Base-by-base conservation (phyloP, 331 rosid genomes). In the Erythrophleum ivorense region DNA sequence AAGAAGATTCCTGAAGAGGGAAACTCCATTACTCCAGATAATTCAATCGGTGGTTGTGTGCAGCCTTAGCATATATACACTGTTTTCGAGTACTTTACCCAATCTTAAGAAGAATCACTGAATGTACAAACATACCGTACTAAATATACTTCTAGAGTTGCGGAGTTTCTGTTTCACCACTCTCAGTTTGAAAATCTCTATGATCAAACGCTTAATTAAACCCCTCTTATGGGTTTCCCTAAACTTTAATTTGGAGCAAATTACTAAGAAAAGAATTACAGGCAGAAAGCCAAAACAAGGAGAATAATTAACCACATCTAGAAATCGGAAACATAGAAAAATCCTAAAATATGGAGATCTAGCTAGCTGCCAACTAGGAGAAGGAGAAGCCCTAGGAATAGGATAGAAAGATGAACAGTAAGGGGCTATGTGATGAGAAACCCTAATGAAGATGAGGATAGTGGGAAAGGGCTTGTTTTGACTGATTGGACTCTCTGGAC, bases 401-500 rank as follows among this genome's bases (percentile, higher is more conserved):
- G 78, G 24, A 54, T 14, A 21, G 70, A 34, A 2, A 62, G 65
- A 60, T 36, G 78, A 59, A 45, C 24, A 81, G 70, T 12, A 34
- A 34, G 46, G 52, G 5, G 67, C 40, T 36, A 52, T 1, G 55
- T 14, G 54, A 3, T 24, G 58, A 62, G 82, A 46, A 83, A 78
- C 87, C 84, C 83, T 57, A 78, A 73, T 65, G 72, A 52, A 11
- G 16, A 3, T 2, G 11, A 63, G 60, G 41, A 5, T 5, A 12
- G 19, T 13, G 68, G 68, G 1, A 14, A 13, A 33, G 73, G 58
- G 79, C 12, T 19, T 19, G 45, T 31, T 71, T 40, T 63, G 62
- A 63, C 21, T 78, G 83, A 78, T 83, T 71, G 55, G 40, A 70
- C 72, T 36, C 72, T 34, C 0, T 55, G 31, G 16, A 64, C 75